These are phyloP conservation scores for Verticillium nubilum DNA, from an alignment of 2,329 filamentous ascomycete species.

Conservation along the genomic window DNA sequence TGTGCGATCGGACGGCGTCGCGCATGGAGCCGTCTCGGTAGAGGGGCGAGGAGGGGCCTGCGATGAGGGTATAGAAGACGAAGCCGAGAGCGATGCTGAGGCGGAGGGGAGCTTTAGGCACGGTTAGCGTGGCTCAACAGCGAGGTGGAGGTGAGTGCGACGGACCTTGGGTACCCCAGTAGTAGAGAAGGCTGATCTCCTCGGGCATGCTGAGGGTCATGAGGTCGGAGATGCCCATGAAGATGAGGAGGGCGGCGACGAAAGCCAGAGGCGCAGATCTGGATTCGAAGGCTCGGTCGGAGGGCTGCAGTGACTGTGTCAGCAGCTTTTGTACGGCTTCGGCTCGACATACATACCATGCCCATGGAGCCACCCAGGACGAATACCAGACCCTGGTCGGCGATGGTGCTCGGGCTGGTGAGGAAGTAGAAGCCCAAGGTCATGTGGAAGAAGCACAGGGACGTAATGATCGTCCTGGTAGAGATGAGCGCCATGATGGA, in stretches of 20 bases:
- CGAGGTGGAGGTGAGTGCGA: conserved; percentile 36
- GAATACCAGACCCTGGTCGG: conserved; percentile 75
- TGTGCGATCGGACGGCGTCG: conserved; percentile 23
- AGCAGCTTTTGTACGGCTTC: neutral
- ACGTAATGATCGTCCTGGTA: conserved; percentile 73
- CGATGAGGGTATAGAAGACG: conserved; percentile 60
- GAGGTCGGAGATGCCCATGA: conserved; percentile 59
- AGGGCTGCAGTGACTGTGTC: conserved; percentile 39
- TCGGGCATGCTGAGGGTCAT: conserved; percentile 63
- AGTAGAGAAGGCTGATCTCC: conserved; percentile 55
- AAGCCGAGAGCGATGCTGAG: conserved; percentile 56
- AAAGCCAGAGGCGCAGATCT: conserved; percentile 69
- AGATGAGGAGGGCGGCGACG: conserved; percentile 60
- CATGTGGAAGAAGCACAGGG: conserved; percentile 77
- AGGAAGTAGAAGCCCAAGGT: conserved; percentile 81
- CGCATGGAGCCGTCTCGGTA: conserved; percentile 27
- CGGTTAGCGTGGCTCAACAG: conserved; percentile 39
- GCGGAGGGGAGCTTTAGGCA: conserved; percentile 52
- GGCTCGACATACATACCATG: conserved; percentile 51
- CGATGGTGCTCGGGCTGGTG: conserved; percentile 63
- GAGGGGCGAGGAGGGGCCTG: conserved; percentile 45
- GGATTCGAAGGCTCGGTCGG: conserved; percentile 60
- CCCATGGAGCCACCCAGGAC: conserved; percentile 80
- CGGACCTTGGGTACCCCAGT: conserved; percentile 62
- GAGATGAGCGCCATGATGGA: conserved; percentile 73